Percentiles rank a stretch among this genome's conserved stretches.
These are phyloP conservation scores for Eucalyptus polyanthemos DNA, from an alignment of 345 rosid species.

Conservation along the genomic window DNA sequence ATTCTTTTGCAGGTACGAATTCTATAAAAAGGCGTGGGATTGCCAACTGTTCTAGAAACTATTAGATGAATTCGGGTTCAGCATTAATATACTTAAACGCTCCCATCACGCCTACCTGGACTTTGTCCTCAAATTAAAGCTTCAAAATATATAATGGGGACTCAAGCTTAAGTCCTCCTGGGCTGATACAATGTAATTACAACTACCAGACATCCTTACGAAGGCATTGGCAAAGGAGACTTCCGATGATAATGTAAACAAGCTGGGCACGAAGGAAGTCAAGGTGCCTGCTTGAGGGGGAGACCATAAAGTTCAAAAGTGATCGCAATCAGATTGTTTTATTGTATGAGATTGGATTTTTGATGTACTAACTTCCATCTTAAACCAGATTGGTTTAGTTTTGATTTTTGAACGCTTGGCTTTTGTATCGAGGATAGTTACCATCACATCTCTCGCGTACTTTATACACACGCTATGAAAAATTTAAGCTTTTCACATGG, in stretches of 20 bases:
- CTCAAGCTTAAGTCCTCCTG: neutral
- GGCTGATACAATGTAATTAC: neutral
- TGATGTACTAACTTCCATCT: neutral
- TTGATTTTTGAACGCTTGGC: neutral
- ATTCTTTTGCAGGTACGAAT: neutral
- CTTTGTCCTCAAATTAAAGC: neutral
- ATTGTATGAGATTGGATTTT: neutral
- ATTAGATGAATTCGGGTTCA: neutral
- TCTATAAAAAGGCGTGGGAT: neutral
- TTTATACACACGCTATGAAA: neutral
- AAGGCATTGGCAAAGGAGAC: neutral
- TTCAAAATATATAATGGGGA: neutral
- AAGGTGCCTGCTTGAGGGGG: neutral
- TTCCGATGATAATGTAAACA: neutral
- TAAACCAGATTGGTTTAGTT: neutral
- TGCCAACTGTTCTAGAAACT: neutral
- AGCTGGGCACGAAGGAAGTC: neutral
- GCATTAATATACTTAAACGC: neutral
- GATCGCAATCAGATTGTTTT: neutral
- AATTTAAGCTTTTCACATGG: neutral
- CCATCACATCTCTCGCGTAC: neutral
- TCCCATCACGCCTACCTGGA: neutral
- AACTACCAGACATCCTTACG: neutral
- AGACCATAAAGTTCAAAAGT: neutral
- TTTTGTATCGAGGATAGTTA: neutral